Conservation (phyloP, 805 yeast species). For the Cyberlindnera veronae region DNA sequence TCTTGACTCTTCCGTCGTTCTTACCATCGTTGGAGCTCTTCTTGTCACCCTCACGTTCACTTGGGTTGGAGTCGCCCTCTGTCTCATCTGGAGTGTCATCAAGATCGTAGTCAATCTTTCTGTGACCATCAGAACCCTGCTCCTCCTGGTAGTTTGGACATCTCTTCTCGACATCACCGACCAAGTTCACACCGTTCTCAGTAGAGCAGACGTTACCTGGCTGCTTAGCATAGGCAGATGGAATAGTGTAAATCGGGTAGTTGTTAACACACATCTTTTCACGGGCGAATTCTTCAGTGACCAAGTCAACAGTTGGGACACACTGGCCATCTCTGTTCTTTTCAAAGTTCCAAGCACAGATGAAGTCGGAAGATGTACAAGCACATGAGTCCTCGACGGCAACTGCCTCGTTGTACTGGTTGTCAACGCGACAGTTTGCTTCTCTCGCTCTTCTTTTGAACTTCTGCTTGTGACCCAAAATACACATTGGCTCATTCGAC, state of each 20-base stretch:
- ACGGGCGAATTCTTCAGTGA: constrained; percentile 24
- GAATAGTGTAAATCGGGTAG: constrained; percentile 17
- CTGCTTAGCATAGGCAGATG: constrained; percentile 38
- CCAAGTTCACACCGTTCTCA: constrained; percentile 24
- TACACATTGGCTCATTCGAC: constrained; percentile 42
- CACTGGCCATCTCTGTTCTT: constrained; percentile 42
- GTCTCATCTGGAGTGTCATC: constrained; percentile 31
- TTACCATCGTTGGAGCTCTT: constrained; percentile 32
- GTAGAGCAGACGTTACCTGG: constrained; percentile 44
- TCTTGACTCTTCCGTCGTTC: constrained; percentile 33
- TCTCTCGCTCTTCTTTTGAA: constrained; percentile 61
- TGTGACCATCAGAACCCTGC: constrained; percentile 16
- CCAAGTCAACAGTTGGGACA: constrained; percentile 32
- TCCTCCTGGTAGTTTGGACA: constrained; percentile 22
- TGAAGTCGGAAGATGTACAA: constrained; percentile 65
- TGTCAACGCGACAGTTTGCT: constrained; percentile 52
- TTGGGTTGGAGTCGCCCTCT: constrained; percentile 26
- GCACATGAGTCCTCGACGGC: constrained; percentile 53
- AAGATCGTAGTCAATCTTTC: constrained; percentile 24
- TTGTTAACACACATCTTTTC: constrained; percentile 30
- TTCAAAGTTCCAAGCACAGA: constrained; percentile 57
- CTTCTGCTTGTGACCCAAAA: constrained; percentile 65
- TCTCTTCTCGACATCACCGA: constrained; percentile 9
- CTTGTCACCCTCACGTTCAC: constrained; percentile 33
- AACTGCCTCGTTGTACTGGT: constrained; percentile 34